phyloP scores from a whole-genome alignment of 1,284 basidiomycete genomes.

The Rhodotorula sp. region DNA sequence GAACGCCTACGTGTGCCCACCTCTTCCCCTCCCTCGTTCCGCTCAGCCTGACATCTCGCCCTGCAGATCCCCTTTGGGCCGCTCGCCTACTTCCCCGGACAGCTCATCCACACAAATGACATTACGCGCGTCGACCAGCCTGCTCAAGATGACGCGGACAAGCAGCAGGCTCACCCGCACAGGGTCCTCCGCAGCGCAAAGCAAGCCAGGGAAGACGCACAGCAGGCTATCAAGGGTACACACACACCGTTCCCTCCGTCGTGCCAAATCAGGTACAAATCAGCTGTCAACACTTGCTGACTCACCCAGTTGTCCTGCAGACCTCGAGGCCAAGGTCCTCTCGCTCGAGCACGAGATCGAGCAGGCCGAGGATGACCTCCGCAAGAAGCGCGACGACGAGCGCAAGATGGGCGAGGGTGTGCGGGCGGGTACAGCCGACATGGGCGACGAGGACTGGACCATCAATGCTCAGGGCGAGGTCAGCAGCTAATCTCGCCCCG shows the following conservation, averaged over 20 bases:
- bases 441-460: constrained; percentile 35
- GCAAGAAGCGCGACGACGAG: constrained; percentile 12
- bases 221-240: neutral
- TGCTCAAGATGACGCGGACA: neutral
- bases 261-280: neutral
- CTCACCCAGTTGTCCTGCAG: neutral
- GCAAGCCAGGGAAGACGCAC: constrained; percentile 18
- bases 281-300: neutral
- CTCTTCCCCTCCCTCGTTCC: neutral
- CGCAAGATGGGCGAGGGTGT: neutral
- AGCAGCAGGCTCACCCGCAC: neutral
- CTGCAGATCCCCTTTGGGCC: constrained; percentile 38
- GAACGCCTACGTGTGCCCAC: constrained; percentile 29
- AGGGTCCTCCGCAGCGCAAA: constrained; percentile 35
- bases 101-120: constrained; percentile 41
- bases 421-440: neutral
- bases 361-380: constrained; percentile 7
- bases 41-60: neutral
- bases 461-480: constrained; percentile 40
- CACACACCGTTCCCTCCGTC: no score
- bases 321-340: neutral
- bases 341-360: constrained; percentile 4
- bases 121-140: constrained; percentile 9
- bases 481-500: neutral
- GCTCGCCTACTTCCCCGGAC: constrained; percentile 37